Conservation (phyloP, 352 stramenopile genomes). For the Globisporangium spinosum region DNA sequence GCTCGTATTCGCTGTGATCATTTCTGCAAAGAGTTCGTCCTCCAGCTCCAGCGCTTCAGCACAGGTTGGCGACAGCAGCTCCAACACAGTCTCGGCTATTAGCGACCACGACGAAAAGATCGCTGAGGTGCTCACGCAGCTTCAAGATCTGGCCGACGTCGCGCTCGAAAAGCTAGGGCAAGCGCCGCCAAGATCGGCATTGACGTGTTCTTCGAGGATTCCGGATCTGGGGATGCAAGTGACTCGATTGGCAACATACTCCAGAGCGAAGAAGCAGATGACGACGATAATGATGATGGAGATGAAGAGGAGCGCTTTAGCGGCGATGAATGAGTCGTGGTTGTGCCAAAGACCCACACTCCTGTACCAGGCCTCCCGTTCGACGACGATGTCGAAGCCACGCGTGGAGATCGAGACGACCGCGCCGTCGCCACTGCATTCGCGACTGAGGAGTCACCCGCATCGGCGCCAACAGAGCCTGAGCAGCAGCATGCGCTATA, state of each 20-base stretch:
- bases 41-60: background rate
- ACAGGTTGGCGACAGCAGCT: background rate
- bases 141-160: background rate
- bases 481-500: background rate
- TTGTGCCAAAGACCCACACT: background rate
- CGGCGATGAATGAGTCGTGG: constrained; percentile 9
- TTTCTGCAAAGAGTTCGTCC: background rate
- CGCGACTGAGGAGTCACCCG: background rate
- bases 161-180: constrained; percentile 2
- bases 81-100: background rate
- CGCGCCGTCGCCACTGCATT: background rate
- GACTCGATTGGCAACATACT: background rate
- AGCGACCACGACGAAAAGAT: background rate
- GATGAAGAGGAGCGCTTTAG: background rate
- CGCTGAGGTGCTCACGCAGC: constrained; percentile 2
- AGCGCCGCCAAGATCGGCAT: constrained; percentile 11
- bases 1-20: background rate
- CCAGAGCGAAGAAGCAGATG: background rate
- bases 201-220: constrained; percentile 8
- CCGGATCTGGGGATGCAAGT: background rate
- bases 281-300: background rate
- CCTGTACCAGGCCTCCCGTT: background rate
- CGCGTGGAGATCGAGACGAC: background rate
- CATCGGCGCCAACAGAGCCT: background rate
- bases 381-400: background rate